Conservation (phyloP, 768 basidiomycete species). For the Russula compacta region DNA sequence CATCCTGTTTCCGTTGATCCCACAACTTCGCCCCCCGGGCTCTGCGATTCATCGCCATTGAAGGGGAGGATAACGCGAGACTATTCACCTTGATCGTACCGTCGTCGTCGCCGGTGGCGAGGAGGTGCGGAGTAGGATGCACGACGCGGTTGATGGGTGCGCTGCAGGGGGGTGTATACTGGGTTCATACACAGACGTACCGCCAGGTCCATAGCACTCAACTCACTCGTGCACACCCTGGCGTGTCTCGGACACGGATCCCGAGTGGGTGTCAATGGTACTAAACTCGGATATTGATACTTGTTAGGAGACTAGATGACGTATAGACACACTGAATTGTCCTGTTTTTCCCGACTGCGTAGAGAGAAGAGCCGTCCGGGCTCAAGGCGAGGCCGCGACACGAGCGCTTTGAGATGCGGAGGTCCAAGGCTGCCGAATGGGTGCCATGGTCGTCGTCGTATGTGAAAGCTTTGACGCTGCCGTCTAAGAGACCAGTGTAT, state of each 20-base stretch:
- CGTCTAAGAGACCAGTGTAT: conserved; percentile 72
- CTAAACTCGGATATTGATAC: conserved; percentile 28
- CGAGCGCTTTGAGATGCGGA: conserved; percentile 74
- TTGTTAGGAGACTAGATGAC: not conserved
- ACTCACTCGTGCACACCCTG: conserved; percentile 62
- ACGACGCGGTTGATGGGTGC: conserved; percentile 83
- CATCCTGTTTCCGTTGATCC: conserved; percentile 69
- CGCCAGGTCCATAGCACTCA: conserved; percentile 31
- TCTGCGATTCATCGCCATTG: not conserved
- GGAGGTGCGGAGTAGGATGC: conserved; percentile 54
- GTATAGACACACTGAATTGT: conserved; percentile 57
- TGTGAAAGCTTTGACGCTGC: conserved; percentile 70
- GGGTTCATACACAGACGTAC: conserved; percentile 19
- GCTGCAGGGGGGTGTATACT: conserved; percentile 30
- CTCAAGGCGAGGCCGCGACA: conserved; percentile 66
- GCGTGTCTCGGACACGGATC: conserved; percentile 40
- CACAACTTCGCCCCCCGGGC: conserved; percentile 55
- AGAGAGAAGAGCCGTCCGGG: conserved; percentile 60
- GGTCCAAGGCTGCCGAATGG: conserved; percentile 45
- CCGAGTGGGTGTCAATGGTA: conserved; percentile 57
- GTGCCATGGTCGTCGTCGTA: conserved; percentile 70
- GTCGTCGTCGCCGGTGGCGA: conserved; percentile 89
- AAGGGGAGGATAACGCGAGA: not conserved
- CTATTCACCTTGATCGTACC: conserved; percentile 75
- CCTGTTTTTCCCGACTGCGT: conserved; percentile 76